These are phyloP conservation scores for Linum trigynum DNA, from an alignment of 345 rosid genomes.

Conservation along the genomic window DNA sequence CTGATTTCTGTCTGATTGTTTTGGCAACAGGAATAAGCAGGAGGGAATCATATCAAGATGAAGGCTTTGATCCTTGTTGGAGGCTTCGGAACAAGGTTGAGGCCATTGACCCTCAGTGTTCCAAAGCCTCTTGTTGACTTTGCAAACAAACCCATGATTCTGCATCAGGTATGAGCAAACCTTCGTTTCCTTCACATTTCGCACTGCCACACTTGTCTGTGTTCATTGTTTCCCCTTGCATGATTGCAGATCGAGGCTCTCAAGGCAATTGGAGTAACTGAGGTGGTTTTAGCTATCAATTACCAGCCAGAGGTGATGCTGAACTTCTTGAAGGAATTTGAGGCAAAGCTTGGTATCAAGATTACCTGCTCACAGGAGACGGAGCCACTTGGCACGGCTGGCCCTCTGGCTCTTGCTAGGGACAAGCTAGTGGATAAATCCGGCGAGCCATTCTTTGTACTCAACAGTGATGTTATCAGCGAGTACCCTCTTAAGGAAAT, in stretches of 20 bases:
- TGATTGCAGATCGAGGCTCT: slow-evolving; percentile 80
- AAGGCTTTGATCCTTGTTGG: slow-evolving; percentile 22
- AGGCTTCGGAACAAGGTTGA: slow-evolving; percentile 20
- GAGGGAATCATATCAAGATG: neutral
- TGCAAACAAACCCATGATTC: slow-evolving; percentile 22
- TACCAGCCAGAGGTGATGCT: slow-evolving; percentile 99
- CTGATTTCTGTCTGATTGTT: too few species aligned
- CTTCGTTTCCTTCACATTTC: neutral
- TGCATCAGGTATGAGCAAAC: slow-evolving; percentile 15
- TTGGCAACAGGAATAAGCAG: too few species aligned
- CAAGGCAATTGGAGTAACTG: slow-evolving; percentile 85
- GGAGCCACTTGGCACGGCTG: slow-evolving; percentile 98
- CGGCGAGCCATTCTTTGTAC: slow-evolving; percentile 92
- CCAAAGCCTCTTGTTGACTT: slow-evolving; percentile 24
- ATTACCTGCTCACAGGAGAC: slow-evolving; percentile 98
- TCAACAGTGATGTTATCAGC: slow-evolving; percentile 97
- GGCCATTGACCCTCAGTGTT: slow-evolving; percentile 19
- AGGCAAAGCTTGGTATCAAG: slow-evolving; percentile 73
- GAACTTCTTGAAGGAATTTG: slow-evolving; percentile 83
- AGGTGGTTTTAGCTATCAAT: slow-evolving; percentile 94
- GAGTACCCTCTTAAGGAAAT: slow-evolving; percentile 84
- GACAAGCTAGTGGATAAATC: slow-evolving; percentile 74
- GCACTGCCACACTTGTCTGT: neutral
- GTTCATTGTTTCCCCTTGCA: neutral
- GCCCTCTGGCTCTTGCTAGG: slow-evolving; percentile 95